Percentiles rank a stretch among this genome's conserved stretches.
Evolutionary conservation across 2,329 filamentous ascomycete species (phyloP).

Genomic region (Zalaria sp.): DNA sequence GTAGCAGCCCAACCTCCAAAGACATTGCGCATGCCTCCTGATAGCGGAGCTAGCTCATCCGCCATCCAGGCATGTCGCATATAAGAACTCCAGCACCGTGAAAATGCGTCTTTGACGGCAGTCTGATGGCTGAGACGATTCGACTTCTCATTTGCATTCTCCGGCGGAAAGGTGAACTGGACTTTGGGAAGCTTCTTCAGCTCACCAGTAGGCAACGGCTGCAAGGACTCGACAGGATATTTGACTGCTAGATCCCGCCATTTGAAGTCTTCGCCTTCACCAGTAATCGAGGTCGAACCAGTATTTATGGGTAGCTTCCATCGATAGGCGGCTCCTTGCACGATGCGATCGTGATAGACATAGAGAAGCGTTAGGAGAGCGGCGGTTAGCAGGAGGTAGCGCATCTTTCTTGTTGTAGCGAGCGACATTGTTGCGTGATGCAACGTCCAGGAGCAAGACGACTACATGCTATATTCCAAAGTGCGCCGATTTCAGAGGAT

Average conservation of each 20-base stretch:
- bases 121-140: conserved; percentile 20
- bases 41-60: conserved; percentile 32
- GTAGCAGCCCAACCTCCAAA: conserved; percentile 28
- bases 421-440: no score
- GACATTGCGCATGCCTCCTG: conserved; percentile 21
- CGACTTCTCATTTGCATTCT: conserved; percentile 16
- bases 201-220: conserved; percentile 22
- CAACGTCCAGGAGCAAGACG: no score
- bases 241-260: conserved; percentile 27
- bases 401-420: neutral
- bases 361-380: conserved; percentile 4
- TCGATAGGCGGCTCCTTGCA: conserved; percentile 3
- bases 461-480: no score
- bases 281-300: neutral
- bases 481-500: no score
- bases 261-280: conserved; percentile 2
- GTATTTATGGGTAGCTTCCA: conserved; percentile 1
- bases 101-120: conserved; percentile 27
- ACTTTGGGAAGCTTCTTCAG: conserved; percentile 26
- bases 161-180: conserved; percentile 25
- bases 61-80: conserved; percentile 31
- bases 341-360: conserved; percentile 4
- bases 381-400: conserved; percentile 4
- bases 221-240: conserved; percentile 23
- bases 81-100: conserved; percentile 31